phyloP scores from a whole-genome alignment of 2,329 filamentous ascomycete species.

The Hypoxylon sp. region DNA sequence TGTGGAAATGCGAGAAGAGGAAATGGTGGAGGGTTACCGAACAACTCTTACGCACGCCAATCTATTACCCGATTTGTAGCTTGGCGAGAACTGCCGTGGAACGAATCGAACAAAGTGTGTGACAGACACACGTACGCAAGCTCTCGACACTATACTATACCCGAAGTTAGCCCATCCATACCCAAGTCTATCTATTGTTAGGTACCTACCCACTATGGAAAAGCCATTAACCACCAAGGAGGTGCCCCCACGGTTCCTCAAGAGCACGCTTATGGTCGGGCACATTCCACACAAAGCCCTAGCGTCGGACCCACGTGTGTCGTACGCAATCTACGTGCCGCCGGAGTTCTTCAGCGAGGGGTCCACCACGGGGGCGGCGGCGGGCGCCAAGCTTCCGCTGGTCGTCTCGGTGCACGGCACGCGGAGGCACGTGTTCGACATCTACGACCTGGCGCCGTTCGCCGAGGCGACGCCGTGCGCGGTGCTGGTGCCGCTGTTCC shows the following conservation, averaged over 20 bases:
- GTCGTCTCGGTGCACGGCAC: constrained; percentile 47
- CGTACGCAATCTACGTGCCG: constrained; percentile 44
- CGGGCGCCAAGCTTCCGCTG: constrained; percentile 39
- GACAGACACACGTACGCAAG: too few relatives aligned
- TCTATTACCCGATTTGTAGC: constrained; percentile 28
- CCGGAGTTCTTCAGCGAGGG: constrained; percentile 34
- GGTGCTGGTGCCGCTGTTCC: constrained; percentile 45
- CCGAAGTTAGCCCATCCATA: too few relatives aligned
- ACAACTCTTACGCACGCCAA: constrained; percentile 21
- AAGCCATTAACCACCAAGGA: constrained; percentile 30
- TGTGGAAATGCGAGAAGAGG: too few relatives aligned
- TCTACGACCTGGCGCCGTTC: constrained; percentile 36
- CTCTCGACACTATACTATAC: too few relatives aligned
- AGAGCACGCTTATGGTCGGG: constrained; percentile 40
- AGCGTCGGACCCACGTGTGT: constrained; percentile 41
- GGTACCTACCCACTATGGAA: constrained; percentile 16
- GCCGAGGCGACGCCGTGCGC: constrained; percentile 42
- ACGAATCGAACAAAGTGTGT: constrained; percentile 1
- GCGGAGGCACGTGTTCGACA: constrained; percentile 31
- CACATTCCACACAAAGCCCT: constrained; percentile 39
- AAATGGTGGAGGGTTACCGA: too few relatives aligned
- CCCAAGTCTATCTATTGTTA: too few relatives aligned
- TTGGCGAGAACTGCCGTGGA: constrained; percentile 24
- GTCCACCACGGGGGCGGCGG: too few relatives aligned
- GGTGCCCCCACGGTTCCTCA: constrained; percentile 41